These are phyloP conservation scores for Alternaria hordeiaustralica DNA, from an alignment of 2,329 filamentous ascomycete species.

Conservation along the genomic window DNA sequence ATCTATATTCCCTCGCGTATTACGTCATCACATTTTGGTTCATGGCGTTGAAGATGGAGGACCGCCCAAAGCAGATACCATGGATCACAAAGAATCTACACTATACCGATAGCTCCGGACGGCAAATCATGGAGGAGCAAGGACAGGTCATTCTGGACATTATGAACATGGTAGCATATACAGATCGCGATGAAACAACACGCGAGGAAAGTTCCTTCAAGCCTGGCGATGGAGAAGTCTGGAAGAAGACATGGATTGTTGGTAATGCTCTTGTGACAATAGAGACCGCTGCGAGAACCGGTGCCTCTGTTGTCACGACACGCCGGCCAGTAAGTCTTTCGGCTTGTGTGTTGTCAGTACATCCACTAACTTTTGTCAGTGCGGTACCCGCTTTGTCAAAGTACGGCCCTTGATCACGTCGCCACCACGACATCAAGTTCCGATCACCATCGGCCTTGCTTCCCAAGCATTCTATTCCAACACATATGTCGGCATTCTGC, in stretches of 20 bases:
- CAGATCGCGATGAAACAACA: slow-evolving; percentile 79
- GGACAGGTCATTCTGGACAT: slow-evolving; percentile 93
- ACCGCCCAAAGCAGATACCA: slow-evolving; percentile 81
- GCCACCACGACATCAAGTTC: slow-evolving; percentile 51
- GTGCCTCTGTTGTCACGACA: slow-evolving; percentile 74
- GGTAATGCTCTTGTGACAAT: slow-evolving; percentile 77
- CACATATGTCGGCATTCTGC: slow-evolving; percentile 68
- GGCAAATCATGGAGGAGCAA: slow-evolving; percentile 84
- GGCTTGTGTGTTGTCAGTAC: slow-evolving; percentile 24
- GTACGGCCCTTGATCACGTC: slow-evolving; percentile 46
- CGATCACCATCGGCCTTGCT: slow-evolving; percentile 48
- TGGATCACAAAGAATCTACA: slow-evolving; percentile 88
- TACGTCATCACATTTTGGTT: slow-evolving; percentile 99
- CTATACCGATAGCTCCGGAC: slow-evolving; percentile 77
- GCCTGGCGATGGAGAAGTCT: slow-evolving; percentile 69
- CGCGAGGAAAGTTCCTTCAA: slow-evolving; percentile 70
- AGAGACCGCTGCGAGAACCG: slow-evolving; percentile 70
- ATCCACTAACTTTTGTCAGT: slow-evolving; percentile 31
- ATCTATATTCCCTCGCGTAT: slow-evolving; percentile 91
- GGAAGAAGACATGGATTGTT: slow-evolving; percentile 73
- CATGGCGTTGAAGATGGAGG: slow-evolving; percentile 81
- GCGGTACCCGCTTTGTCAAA: slow-evolving; percentile 52
- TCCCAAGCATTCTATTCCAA: slow-evolving; percentile 53
- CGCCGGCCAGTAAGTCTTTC: slow-evolving; percentile 73
- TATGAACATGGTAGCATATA: slow-evolving; percentile 87